These are phyloP conservation scores for Beta vulgaris DNA, from an alignment of 148 eudicot genomes.

Conservation along the genomic window DNA sequence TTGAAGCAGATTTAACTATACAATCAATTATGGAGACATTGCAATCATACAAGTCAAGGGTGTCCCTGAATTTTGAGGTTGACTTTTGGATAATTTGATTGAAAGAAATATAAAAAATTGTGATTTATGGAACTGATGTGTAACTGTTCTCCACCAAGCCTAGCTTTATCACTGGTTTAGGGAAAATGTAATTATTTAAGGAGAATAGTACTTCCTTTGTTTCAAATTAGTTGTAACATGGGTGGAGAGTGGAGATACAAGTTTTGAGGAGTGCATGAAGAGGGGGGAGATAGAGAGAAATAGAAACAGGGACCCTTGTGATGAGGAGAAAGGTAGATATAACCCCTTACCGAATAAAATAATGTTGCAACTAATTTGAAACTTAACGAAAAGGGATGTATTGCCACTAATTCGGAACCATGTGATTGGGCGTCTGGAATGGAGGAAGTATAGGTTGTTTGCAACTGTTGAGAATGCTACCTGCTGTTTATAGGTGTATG, in stretches of 20 bases:
- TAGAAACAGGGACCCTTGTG: too few relatives aligned
- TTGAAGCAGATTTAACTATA: slow-evolving; percentile 76
- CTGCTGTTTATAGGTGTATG: not conserved
- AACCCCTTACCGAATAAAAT: too few relatives aligned
- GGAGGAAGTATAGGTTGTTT: too few relatives aligned
- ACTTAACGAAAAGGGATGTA: too few relatives aligned
- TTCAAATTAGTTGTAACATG: too few relatives aligned
- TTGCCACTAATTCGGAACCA: too few relatives aligned
- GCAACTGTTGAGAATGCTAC: not conserved
- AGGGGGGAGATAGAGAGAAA: too few relatives aligned
- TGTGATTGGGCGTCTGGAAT: too few relatives aligned
- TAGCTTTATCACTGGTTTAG: not conserved
- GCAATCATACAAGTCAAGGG: slow-evolving; percentile 83
- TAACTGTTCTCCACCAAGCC: not conserved
- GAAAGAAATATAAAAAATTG: not conserved
- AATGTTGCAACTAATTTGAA: too few relatives aligned
- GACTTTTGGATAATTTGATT: not conserved
- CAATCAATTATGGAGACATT: slow-evolving; percentile 87
- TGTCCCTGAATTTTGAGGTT: slow-evolving; percentile 89
- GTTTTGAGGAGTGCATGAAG: too few relatives aligned
- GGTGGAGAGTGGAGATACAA: too few relatives aligned
- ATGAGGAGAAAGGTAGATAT: too few relatives aligned
- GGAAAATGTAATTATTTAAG: not conserved
- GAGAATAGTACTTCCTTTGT: not conserved
- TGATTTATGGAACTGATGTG: not conserved